These are phyloP conservation scores for Pichia sp. DNA, from an alignment of 1,139 yeast species.

Conservation along the genomic window DNA sequence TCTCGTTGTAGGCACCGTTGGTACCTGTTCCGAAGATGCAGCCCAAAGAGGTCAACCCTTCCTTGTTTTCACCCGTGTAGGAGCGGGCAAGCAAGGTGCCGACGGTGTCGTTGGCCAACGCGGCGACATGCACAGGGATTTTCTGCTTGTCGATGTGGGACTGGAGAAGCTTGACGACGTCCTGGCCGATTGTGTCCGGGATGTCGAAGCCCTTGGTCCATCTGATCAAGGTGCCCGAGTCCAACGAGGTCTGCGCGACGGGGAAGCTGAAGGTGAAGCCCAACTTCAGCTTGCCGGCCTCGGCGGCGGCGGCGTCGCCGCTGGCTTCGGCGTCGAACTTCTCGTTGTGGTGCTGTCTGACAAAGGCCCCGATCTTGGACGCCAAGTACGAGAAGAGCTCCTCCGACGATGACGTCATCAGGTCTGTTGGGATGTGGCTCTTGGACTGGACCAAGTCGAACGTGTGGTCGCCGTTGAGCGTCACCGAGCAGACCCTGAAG, in stretches of 20 bases:
- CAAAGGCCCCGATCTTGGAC: constrained; percentile 56
- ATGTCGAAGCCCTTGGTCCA: constrained; percentile 96
- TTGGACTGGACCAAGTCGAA: constrained; percentile 69
- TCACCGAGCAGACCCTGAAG: constrained; percentile 82
- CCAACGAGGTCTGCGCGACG: constrained; percentile 74
- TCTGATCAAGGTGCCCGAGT: constrained; percentile 74
- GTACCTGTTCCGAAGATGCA: constrained; percentile 96
- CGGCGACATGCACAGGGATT: constrained; percentile 72
- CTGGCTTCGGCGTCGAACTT: constrained; percentile 46
- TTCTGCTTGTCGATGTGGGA: constrained; percentile 53
- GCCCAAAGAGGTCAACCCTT: constrained; percentile 70
- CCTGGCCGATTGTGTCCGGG: constrained; percentile 77
- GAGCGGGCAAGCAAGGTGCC: constrained; percentile 89
- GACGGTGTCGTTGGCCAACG: constrained; percentile 90
- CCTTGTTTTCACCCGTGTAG: constrained; percentile 65
- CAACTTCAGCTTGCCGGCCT: constrained; percentile 47
- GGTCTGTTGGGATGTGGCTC: constrained; percentile 64
- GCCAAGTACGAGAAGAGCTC: constrained; percentile 73
- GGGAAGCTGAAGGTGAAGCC: constrained; percentile 96
- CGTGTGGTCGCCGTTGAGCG: constrained; percentile 75
- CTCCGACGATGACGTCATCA: constrained; percentile 54
- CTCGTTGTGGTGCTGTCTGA: constrained; percentile 53
- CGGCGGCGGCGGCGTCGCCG: constrained; percentile 19
- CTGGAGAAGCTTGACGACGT: constrained; percentile 72
- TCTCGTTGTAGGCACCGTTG: constrained; percentile 87